A percentile compares a stretch with the other conserved stretches of the same genome.
Evolutionary conservation across 371 early-diverging fungal genomes (phyloP).

Genomic region (Haplosporangium sp.): DNA sequence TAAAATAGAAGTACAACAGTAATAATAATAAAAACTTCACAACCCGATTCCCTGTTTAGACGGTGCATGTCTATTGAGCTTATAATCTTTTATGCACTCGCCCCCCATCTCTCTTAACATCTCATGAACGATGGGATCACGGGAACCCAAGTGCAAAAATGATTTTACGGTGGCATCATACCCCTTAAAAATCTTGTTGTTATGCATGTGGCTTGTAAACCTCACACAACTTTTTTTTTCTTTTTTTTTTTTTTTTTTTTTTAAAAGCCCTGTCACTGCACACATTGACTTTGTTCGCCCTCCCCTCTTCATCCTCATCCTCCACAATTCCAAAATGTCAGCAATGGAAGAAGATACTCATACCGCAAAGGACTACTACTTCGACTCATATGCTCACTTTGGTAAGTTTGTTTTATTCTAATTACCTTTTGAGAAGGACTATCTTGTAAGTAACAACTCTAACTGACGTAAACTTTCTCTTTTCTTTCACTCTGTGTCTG

Average conservation of each 20-base stretch:
- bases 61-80: not conserved
- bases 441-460: too few relatives aligned
- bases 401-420: constrained; percentile 66
- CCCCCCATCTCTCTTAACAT: not conserved
- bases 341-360: constrained; percentile 56
- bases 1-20: not conserved
- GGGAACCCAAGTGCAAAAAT: too few relatives aligned
- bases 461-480: not conserved
- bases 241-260: constrained; percentile 26
- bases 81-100: not conserved
- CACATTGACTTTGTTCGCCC: constrained; percentile 11
- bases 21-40: not conserved
- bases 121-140: not conserved
- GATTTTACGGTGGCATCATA: too few relatives aligned
- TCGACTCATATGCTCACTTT: constrained; percentile 96
- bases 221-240: not conserved
- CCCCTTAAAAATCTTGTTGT: not conserved
- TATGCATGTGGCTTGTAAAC: constrained; percentile 8
- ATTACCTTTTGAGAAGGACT: too few relatives aligned
- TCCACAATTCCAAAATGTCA: constrained; percentile 34
- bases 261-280: not conserved
- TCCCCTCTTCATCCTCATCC: constrained; percentile 5
- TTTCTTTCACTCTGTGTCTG: not conserved
- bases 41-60: not conserved
- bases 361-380: constrained; percentile 90